Evolutionary conservation across 495 filamentous ascomycete species (phyloP).

Genomic region (Tetracladium marchalianum): DNA sequence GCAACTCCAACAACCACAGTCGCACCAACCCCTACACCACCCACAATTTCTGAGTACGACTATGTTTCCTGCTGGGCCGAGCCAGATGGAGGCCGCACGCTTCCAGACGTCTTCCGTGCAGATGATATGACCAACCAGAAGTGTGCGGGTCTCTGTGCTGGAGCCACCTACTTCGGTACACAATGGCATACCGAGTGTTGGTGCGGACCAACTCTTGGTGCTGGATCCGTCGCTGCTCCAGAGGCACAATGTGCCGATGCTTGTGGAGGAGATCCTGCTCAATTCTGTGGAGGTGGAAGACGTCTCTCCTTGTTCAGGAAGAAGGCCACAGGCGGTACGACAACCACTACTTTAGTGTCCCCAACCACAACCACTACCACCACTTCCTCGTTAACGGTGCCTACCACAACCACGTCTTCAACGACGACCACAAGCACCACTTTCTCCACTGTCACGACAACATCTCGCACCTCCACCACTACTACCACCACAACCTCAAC

Average conservation of each 20-base stretch:
- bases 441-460: neutral
- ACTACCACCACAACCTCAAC: neutral
- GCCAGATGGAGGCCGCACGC: slow-evolving; percentile 5
- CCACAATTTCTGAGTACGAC: neutral
- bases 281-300: slow-evolving; percentile 5
- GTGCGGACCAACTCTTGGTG: slow-evolving; percentile 33
- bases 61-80: slow-evolving; percentile 12
- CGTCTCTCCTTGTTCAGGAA: slow-evolving; percentile 5
- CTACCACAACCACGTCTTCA: neutral
- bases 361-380: neutral
- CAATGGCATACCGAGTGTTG: slow-evolving; percentile 61
- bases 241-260: neutral
- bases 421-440: neutral
- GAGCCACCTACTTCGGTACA: slow-evolving; percentile 42
- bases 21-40: neutral
- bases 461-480: neutral
- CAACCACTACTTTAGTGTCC: neutral
- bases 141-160: slow-evolving; percentile 34
- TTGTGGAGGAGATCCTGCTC: slow-evolving; percentile 1
- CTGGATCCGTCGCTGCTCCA: slow-evolving; percentile 23
- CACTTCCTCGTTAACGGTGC: neutral
- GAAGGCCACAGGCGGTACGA: neutral
- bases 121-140: slow-evolving; percentile 16
- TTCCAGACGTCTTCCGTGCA: neutral
- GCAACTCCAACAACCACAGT: slow-evolving; percentile 1